Percentiles rank a stretch among this genome's conserved stretches.
These are phyloP conservation scores for Crithidia fasciculata DNA, from an alignment of 208 protist genomes.

Conservation along the genomic window DNA sequence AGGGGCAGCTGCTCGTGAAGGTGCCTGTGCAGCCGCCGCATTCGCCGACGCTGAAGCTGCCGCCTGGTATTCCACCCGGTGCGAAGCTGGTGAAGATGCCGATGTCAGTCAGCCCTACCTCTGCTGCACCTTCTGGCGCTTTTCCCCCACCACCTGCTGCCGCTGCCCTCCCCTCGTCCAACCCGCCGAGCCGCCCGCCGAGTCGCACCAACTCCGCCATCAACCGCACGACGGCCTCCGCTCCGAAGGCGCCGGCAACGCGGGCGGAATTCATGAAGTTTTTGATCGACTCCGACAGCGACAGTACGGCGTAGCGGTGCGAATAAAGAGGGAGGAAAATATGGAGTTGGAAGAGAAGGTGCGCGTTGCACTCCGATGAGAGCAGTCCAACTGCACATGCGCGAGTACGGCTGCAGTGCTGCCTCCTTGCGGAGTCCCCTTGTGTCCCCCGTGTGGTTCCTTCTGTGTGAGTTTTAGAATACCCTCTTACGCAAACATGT, in stretches of 20 bases:
- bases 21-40: not conserved
- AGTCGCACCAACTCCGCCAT: conserved; percentile 12
- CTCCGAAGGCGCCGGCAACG: not conserved
- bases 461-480: no score
- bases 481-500: no score
- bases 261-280: conserved; percentile 47
- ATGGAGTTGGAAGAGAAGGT: not conserved
- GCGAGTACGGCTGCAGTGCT: no score
- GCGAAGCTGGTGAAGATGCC: conserved; percentile 23
- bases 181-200: conserved; percentile 19
- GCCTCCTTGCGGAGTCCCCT: no score
- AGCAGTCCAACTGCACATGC: no score
- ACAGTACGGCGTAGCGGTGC: conserved; percentile 26
- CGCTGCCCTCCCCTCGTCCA: not conserved
- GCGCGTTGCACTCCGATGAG: no score
- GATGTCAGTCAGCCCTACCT: not conserved
- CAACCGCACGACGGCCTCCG: not conserved
- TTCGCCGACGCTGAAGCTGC: conserved; percentile 5
- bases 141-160: not conserved
- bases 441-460: no score
- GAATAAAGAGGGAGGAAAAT: not conserved
- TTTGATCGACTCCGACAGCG: conserved; percentile 73
- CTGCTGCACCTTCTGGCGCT: not conserved
- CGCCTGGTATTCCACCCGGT: conserved; percentile 5
- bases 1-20: conserved; percentile 10